Evolutionary conservation across 2,329 filamentous ascomycete species (phyloP).

Genomic region (Trichothecium roseum): DNA sequence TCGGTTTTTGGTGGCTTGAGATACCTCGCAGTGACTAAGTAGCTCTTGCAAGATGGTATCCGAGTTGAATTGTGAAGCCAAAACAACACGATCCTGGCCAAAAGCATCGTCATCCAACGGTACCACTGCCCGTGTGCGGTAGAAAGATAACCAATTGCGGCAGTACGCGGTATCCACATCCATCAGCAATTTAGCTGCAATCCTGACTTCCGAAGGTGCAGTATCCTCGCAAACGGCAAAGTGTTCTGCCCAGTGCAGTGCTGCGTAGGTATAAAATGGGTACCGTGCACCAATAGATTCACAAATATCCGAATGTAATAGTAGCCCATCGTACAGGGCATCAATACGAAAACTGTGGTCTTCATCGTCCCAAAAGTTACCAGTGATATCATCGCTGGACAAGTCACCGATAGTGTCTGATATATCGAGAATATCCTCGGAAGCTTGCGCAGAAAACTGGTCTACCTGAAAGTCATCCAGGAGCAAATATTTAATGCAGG

Average conservation of each 20-base stretch:
- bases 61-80: conserved; percentile 22
- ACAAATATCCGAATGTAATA: conserved; percentile 13
- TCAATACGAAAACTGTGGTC: conserved; percentile 8
- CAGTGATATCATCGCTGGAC: not conserved
- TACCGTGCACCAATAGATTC: conserved; percentile 13
- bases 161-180: conserved; percentile 8
- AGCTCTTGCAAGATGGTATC: conserved; percentile 10
- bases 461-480: conserved; percentile 22
- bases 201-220: conserved; percentile 9
- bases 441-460: conserved; percentile 12
- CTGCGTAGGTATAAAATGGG: conserved; percentile 23
- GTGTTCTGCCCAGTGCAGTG: conserved; percentile 24
- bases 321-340: conserved; percentile 15
- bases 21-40: conserved; percentile 5
- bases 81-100: conserved; percentile 13
- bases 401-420: not conserved
- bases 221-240: conserved; percentile 12
- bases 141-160: conserved; percentile 23
- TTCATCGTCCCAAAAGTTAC: conserved; percentile 3
- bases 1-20: conserved; percentile 7
- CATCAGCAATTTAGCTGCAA: conserved; percentile 10
- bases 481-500: conserved; percentile 16
- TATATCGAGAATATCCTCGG: no score
- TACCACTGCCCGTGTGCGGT: conserved; percentile 13
- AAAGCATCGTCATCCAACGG: conserved; percentile 10